These are phyloP conservation scores for Cornus kousa DNA, from an alignment of 148 eudicot genomes.

Conservation along the genomic window DNA sequence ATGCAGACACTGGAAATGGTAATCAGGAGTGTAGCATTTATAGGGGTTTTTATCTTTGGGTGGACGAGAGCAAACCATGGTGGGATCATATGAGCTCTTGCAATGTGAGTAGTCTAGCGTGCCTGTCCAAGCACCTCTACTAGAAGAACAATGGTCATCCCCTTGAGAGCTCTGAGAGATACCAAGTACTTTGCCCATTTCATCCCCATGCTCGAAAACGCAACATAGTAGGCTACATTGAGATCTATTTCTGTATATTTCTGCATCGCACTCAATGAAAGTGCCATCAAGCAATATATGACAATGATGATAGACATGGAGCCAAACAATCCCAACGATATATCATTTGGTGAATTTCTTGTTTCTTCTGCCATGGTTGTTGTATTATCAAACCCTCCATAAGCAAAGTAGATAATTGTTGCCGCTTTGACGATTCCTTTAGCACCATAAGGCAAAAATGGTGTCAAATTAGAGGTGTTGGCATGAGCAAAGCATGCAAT, in stretches of 20 bases:
- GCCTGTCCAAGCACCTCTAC: conserved; percentile 65
- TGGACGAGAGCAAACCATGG: conserved; percentile 61
- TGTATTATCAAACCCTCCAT: conserved; percentile 62
- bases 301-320: no score
- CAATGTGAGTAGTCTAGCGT: conserved; percentile 63
- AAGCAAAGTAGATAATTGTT: conserved; percentile 67
- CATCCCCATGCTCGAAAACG: conserved; percentile 57
- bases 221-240: conserved; percentile 58
- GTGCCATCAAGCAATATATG: conserved; percentile 69
- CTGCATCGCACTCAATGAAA: conserved; percentile 56
- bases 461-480: conserved; percentile 34
- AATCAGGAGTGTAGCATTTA: conserved; percentile 58
- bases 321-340: conserved; percentile 67
- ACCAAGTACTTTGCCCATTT: conserved; percentile 72
- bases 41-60: conserved; percentile 62
- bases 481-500: conserved; percentile 58
- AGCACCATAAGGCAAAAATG: conserved; percentile 52
- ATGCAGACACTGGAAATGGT: conserved; percentile 34
- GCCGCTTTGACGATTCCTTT: conserved; percentile 67
- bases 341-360: conserved; percentile 54
- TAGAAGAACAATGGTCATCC: conserved; percentile 71
- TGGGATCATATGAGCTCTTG: conserved; percentile 69
- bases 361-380: conserved; percentile 82
- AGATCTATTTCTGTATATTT: conserved; percentile 52
- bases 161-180: conserved; percentile 68